A percentile compares a stretch with the other conserved stretches of the same genome.
Evolutionary conservation across 257 asterid species (phyloP).

Genomic region (Asclepias syriaca): DNA sequence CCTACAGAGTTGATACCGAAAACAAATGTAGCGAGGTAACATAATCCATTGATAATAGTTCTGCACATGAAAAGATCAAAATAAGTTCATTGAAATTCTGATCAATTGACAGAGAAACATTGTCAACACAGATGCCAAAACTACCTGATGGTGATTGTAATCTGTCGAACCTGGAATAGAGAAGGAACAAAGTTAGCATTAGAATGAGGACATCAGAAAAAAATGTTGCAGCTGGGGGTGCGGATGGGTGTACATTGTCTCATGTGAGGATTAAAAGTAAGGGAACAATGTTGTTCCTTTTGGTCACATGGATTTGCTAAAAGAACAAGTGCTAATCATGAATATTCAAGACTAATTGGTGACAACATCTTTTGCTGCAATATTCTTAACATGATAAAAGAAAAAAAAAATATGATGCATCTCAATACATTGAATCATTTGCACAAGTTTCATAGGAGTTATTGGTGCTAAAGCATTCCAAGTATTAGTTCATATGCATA

Average conservation of each 20-base stretch:
- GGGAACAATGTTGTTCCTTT: not conserved
- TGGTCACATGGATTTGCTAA: not conserved
- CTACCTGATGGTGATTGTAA: conserved; percentile 85
- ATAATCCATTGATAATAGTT: conserved; percentile 80
- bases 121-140: conserved; percentile 5
- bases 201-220: conserved; percentile 5
- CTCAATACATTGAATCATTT: not conserved
- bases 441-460: not conserved
- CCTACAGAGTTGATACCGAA: conserved; percentile 78
- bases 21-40: conserved; percentile 89
- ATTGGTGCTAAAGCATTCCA: not conserved
- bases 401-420: not conserved
- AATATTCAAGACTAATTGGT: not conserved
- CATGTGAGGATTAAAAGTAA: not conserved
- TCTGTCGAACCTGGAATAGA: conserved; percentile 72
- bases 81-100: conserved; percentile 7
- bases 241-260: not conserved
- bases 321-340: not conserved
- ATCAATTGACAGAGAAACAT: not conserved
- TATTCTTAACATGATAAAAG: not conserved
- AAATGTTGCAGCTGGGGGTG: not conserved
- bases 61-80: conserved; percentile 33
- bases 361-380: not conserved
- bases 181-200: conserved; percentile 10
- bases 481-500: not conserved